Base-by-base conservation (phyloP, 768 basidiomycete genomes). In the Suillus placidus region DNA sequence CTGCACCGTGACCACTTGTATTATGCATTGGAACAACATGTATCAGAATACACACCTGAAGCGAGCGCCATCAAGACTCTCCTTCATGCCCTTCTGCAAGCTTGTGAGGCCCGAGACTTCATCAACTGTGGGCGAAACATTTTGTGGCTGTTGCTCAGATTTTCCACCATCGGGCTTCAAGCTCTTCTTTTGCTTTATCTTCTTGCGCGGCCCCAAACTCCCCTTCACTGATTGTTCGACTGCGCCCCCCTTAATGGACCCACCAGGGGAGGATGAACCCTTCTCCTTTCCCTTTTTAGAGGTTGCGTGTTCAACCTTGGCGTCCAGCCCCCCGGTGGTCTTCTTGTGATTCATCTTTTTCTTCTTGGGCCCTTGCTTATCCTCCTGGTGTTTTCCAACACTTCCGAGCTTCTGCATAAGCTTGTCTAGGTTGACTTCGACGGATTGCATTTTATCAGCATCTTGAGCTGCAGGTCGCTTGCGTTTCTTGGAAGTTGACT, bases 61-160 rank as follows among this genome's bases (percentile, higher is more conserved):
- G 32, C 89, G 87, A n/a, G 95, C 94, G 0, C 95, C 93, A 65
- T 92, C 88, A 64, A 95, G 77, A 69, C 86, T 93, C 62, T 89
- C 82, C 76, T 87, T 94, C 87, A 97, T 91, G 23, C 76, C 81
- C 60, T 83, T 84, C 74, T 97, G 96, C 69, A 97, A 79, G 2
- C 83, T 77, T 8, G 95, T 95, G 63, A 96, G 78, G 26, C 76
- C 74, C 26, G 71, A 37, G 38, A 71, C 61, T 42, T 62, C 66
- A 4, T 68, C 69, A 52, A 63, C 26, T 42, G 54, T 52, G n/a
- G 62, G 26, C 40, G 74, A 56, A 45, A 62, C 65, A 38, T 69
- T 70, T 6, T 71, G 62, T 9, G 68, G 66, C 61, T 67, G 70
- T 13, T 72, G 71, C 60, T 71, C 70, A 35, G 70, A 72, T 60